Percentiles rank a stretch among this genome's conserved stretches.
Evolutionary conservation across 108 stramenopile genomes (phyloP).

Genomic region (Nitzschia palea): DNA sequence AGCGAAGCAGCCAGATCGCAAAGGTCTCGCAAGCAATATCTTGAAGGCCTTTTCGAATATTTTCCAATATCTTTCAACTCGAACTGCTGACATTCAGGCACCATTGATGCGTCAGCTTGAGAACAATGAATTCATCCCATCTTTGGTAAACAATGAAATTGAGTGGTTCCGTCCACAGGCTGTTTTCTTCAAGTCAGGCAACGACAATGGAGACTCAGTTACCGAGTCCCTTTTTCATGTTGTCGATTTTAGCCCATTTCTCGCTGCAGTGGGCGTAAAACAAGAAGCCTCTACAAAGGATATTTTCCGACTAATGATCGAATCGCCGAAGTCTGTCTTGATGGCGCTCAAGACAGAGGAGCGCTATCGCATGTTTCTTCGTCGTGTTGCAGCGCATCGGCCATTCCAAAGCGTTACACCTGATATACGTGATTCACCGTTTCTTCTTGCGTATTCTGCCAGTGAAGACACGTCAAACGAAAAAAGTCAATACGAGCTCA

Average conservation of each 20-base stretch:
- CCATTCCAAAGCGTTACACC: slow-evolving; percentile 59
- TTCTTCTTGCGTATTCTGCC: slow-evolving; percentile 67
- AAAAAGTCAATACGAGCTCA: slow-evolving; percentile 41
- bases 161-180: slow-evolving; percentile 53
- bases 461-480: slow-evolving; percentile 19
- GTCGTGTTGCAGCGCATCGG: slow-evolving; percentile 69
- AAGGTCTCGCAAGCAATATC: slow-evolving; percentile 3
- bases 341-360: slow-evolving; percentile 41
- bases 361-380: slow-evolving; percentile 61
- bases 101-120: slow-evolving; percentile 23
- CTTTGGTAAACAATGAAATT: slow-evolving; percentile 32
- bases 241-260: slow-evolving; percentile 55
- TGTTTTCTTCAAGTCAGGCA: slow-evolving; percentile 54
- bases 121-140: slow-evolving; percentile 61
- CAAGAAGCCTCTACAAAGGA: slow-evolving; percentile 53
- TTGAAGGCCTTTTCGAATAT: slow-evolving; percentile 28
- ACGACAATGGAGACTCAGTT: slow-evolving; percentile 21
- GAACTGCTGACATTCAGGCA: slow-evolving; percentile 51
- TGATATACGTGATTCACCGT: slow-evolving; percentile 59
- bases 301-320: slow-evolving; percentile 36
- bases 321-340: slow-evolving; percentile 54
- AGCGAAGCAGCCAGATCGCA: background rate
- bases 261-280: slow-evolving; percentile 46
- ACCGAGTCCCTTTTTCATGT: slow-evolving; percentile 44
- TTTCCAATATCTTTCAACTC: slow-evolving; percentile 51